phyloP scores from a whole-genome alignment of 441 rosid genomes.

The Populus tomentosa region DNA sequence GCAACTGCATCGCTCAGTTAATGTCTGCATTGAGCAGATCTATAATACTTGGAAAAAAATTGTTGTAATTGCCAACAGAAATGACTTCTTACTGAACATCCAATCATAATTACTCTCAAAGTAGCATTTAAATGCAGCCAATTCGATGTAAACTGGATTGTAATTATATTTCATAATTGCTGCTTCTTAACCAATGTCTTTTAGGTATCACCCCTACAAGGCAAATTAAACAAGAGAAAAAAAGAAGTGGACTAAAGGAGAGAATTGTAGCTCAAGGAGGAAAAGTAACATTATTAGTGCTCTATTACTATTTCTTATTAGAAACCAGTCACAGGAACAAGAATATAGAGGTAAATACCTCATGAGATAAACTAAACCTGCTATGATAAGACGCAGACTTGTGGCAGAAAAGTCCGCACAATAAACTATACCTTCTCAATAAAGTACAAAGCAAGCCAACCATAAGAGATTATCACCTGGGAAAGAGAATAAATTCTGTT shows the following conservation, averaged over 20 bases:
- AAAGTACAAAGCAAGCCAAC: not conserved
- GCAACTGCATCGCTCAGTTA: too few relatives aligned
- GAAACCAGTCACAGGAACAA: conserved; percentile 13
- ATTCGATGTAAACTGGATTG: too few relatives aligned
- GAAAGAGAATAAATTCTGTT: not conserved
- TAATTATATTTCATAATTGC: too few relatives aligned
- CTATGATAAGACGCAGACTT: not conserved
- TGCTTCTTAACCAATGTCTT: too few relatives aligned
- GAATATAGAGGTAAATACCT: conserved; percentile 15
- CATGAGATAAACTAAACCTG: not conserved
- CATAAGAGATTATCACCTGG: conserved; percentile 23
- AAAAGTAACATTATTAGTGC: not conserved
- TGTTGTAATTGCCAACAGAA: too few relatives aligned
- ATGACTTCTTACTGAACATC: too few relatives aligned
- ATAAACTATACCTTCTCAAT: not conserved
- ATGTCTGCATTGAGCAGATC: too few relatives aligned
- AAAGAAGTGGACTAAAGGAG: not conserved
- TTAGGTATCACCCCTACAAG: not conserved
- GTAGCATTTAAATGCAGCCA: too few relatives aligned
- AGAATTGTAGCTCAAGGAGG: not conserved
- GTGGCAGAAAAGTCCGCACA: not conserved
- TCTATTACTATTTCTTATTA: conserved; percentile 7
- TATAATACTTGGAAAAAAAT: too few relatives aligned
- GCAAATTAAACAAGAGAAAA: not conserved
- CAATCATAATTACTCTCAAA: too few relatives aligned